Evolutionary conservation across 129 eudicot species (phyloP), one percentile per base, ranked within the genome.

Genomic region (Helianthus annuus): DNA sequence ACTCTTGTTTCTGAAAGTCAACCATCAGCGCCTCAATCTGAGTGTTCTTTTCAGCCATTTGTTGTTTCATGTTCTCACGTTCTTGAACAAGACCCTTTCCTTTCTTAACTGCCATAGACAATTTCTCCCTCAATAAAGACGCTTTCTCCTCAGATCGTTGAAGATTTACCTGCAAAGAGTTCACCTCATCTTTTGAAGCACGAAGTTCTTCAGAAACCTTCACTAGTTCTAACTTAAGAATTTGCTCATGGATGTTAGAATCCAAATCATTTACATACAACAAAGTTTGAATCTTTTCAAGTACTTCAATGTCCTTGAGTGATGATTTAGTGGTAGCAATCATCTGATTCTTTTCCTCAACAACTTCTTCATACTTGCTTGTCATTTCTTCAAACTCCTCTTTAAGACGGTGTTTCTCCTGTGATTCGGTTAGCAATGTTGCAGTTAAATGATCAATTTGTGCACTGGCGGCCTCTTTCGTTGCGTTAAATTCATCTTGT

Each of bases 61-160:
- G 69, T 63, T 85, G 84, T 83, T 84, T 95, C 84, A 88, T 61
- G 46, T 70, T 88, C 77, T 95, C 99, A 38, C 97, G 79, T 51
- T 95, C 99, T 85, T 95, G 99, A 76, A 86, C 91, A 57, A 95
- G 89, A 39, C 99, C 99, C 79, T 95, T 95, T 42, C 99, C 99
- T 72, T 95, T 95, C 67, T 95, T 95, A 36, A 90, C 96, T 44
- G 99, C 99, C 96, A 90, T 79, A 39, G 99, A 86, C 76, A 95
- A 80, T 67, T 90, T 95, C 73, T 95, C 99, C 69, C 96, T 84
- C 74, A 95, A 75, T 48, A 86, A 51, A 74, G 81, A 77, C 34
- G 83, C 79, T 83, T 87, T 90, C 58, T 90, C 99, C 83, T 90
- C 99, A 5, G 87, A 79, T 63, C 80, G 76, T 66, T 86, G 88